Conservation (phyloP, 371 early-diverging fungal species). For the Cokeromyces recurvatus region DNA sequence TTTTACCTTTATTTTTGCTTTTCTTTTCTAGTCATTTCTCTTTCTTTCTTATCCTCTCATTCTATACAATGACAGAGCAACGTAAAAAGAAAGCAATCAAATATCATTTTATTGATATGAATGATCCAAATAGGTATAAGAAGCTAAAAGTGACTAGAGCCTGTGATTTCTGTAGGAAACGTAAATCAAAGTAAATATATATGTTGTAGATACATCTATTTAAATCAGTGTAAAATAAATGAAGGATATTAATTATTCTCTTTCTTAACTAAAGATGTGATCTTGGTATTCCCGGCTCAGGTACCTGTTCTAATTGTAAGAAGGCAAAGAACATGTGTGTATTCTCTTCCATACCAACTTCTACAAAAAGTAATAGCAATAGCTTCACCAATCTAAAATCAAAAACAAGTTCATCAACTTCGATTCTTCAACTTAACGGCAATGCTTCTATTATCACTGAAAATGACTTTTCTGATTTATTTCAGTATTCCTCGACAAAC, state of each 20-base stretch:
- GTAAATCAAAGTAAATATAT: slow-evolving; percentile 43
- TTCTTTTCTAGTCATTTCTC: too few species aligned
- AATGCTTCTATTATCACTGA: not conserved
- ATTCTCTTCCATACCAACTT: slow-evolving; percentile 12
- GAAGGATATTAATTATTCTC: too few species aligned
- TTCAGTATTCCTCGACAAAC: not conserved
- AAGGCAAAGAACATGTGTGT: slow-evolving; percentile 19
- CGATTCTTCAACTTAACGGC: too few species aligned
- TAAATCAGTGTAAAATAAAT: not conserved
- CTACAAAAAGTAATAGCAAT: not conserved
- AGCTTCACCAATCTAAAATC: not conserved
- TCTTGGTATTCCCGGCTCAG: slow-evolving; percentile 32
- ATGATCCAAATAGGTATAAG: slow-evolving; percentile 36
- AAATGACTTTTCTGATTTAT: not conserved
- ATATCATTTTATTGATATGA: slow-evolving; percentile 43
- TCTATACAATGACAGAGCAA: too few species aligned
- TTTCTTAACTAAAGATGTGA: slow-evolving; percentile 25
- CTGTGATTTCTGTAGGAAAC: slow-evolving; percentile 39
- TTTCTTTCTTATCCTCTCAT: too few species aligned
- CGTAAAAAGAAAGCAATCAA: slow-evolving; percentile 22
- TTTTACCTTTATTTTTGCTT: too few species aligned
- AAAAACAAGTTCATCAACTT: too few species aligned
- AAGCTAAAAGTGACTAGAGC: slow-evolving; percentile 39
- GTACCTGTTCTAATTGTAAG: slow-evolving; percentile 35
- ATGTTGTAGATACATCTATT: not conserved